Base-by-base conservation (phyloP, 805 yeast genomes). In the Candida nanaspora region DNA sequence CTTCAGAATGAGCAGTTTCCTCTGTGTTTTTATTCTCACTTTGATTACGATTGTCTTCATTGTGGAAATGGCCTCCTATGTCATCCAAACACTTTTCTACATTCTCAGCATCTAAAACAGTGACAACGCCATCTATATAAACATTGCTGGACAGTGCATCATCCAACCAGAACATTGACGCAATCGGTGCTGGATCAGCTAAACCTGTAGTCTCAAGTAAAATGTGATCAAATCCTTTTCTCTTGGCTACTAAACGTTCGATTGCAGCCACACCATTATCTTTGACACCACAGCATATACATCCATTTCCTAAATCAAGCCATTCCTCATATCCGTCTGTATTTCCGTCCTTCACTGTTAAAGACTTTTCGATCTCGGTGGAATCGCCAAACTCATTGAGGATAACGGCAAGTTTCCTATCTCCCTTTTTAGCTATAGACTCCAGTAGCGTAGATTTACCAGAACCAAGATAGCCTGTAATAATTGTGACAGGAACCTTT, bases 101-200 rank as follows among this genome's bases (percentile, higher is more conserved):
- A 53, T 87, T 80, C 37, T 72, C 78, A 2, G 80, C 57, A 57
- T 91, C 98, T 33, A 93, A 66, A 2, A 91, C 97, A 0, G 96
- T 84, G 13, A 93, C 74, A 5, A 91, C 86, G 0, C 96, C 96
- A 60, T 91, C 98, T 26, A 93, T 81, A 57, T 86, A 85, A 2
- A 93, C 87, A 49, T 80, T 81, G 4, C 95, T 80, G 14, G 81
- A 72, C 43, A 93, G 67, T 0, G 89, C 97, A 20, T 86, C 91
- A 58, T 93, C 98, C 25, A 89, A 70, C 98, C 98, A 93, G 62
- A 93, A 93, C 96, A 91, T 91, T 47, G 80, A 77, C 4, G 97
- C 96, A 22, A 93, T 87, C 0, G 98, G 98, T 0, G 89, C 97
- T 0, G 98, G 98, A 56, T 93, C 98, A 0, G 98, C 98, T 14